These are phyloP conservation scores for Naegleria gruberi DNA, from an alignment of 208 protist genomes.

Conservation along the genomic window DNA sequence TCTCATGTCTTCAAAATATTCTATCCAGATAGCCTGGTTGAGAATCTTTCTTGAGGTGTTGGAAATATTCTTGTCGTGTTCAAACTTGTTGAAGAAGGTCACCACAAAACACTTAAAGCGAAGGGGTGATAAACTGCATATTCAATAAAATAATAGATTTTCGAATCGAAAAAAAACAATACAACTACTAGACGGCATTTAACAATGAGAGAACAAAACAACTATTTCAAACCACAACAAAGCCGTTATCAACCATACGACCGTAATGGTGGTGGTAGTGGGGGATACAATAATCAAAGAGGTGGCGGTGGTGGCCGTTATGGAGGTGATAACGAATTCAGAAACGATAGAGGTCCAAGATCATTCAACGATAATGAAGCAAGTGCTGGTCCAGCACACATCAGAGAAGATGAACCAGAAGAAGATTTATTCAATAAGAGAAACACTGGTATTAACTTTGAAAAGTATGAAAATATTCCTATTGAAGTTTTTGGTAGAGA, in stretches of 20 bases:
- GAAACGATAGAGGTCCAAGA: too few species aligned
- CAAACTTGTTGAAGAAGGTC: too few species aligned
- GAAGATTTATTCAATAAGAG: background rate
- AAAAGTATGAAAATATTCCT: conserved; percentile 80
- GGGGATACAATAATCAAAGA: background rate
- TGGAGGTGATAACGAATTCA: too few species aligned
- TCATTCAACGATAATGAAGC: too few species aligned
- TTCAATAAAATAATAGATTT: background rate
- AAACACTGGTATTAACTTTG: conserved; percentile 67
- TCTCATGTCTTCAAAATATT: too few species aligned
- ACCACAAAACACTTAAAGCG: background rate
- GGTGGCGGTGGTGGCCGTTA: background rate
- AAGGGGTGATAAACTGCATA: background rate
- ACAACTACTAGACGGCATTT: background rate
- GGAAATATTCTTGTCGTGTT: too few species aligned
- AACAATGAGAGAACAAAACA: background rate
- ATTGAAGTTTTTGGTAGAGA: conserved; percentile 60
- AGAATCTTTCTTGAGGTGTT: too few species aligned
- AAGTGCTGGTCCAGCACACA: background rate
- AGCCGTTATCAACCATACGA: background rate
- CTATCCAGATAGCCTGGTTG: too few species aligned
- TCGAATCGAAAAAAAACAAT: background rate
- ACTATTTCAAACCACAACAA: background rate
- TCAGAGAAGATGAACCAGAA: background rate
- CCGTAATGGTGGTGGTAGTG: background rate